phyloP scores from a whole-genome alignment of 2,329 filamentous ascomycete species.

The Aspergillus sp. region DNA sequence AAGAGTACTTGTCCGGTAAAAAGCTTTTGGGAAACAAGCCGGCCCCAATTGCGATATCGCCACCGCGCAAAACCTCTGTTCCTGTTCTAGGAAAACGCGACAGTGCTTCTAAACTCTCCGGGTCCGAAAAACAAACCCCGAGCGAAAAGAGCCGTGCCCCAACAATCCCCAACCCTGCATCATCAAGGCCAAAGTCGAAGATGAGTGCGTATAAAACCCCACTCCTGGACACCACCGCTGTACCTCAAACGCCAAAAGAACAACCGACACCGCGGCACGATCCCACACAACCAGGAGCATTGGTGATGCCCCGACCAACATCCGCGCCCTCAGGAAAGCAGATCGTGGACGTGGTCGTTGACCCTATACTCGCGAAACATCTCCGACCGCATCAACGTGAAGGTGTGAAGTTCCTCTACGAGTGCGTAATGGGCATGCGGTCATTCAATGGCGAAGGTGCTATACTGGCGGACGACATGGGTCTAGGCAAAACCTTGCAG shows the following conservation, averaged over 20 bases:
- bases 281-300: slow-evolving; percentile 56
- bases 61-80: slow-evolving; percentile 21
- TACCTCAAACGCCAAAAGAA: slow-evolving; percentile 46
- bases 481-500: slow-evolving; percentile 70
- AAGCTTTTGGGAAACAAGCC: slow-evolving; percentile 27
- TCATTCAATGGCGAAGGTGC: slow-evolving; percentile 66
- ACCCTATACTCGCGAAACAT: slow-evolving; percentile 63
- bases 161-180: slow-evolving; percentile 30
- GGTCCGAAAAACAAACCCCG: slow-evolving; percentile 11
- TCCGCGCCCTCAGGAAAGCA: slow-evolving; percentile 60
- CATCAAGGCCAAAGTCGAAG: slow-evolving; percentile 43
- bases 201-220: slow-evolving; percentile 62
- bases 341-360: slow-evolving; percentile 70
- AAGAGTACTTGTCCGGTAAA: slow-evolving; percentile 53
- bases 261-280: slow-evolving; percentile 65
- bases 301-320: slow-evolving; percentile 66
- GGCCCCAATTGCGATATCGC: slow-evolving; percentile 13
- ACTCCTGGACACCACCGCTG: slow-evolving; percentile 53
- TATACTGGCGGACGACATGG: slow-evolving; percentile 75
- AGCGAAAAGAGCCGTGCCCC: slow-evolving; percentile 13
- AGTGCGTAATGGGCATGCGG: slow-evolving; percentile 73
- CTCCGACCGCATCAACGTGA: slow-evolving; percentile 68
- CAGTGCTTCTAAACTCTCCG: slow-evolving; percentile 6
- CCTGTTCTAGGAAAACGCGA: slow-evolving; percentile 11
- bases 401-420: slow-evolving; percentile 70